These are phyloP conservation scores for Colletotrichum spaethianum DNA, from an alignment of 2,329 filamentous ascomycete genomes.

Conservation along the genomic window DNA sequence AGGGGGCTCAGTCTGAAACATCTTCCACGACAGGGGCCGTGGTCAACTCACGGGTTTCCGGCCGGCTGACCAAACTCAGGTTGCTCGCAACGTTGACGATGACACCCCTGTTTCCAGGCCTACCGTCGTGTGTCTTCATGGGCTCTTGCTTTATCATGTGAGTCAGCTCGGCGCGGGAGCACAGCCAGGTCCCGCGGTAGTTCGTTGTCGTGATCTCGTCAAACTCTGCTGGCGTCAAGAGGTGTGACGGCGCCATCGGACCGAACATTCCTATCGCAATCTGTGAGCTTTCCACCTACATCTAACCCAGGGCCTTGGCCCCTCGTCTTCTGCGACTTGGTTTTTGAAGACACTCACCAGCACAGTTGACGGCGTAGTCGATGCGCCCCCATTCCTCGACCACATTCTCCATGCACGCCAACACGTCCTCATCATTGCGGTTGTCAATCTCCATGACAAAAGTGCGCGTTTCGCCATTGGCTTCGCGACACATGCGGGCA, in stretches of 20 bases:
- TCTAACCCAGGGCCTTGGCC: neutral
- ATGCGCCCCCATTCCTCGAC: constrained; percentile 55
- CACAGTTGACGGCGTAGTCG: constrained; percentile 63
- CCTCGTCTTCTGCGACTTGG: too few relatives aligned
- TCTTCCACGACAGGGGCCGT: neutral
- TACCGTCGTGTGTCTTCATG: constrained; percentile 57
- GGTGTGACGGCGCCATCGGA: constrained; percentile 53
- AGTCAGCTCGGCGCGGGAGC: constrained; percentile 57
- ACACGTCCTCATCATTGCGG: constrained; percentile 51
- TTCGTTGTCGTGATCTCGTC: constrained; percentile 59
- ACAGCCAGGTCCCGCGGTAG: constrained; percentile 61
- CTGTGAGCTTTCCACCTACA: neutral
- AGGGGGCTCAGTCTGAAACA: neutral
- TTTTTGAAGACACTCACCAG: constrained; percentile 47
- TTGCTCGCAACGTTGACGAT: constrained; percentile 63
- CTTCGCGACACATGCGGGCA: constrained; percentile 46
- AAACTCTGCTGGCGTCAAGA: constrained; percentile 54
- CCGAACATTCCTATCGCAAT: constrained; percentile 52
- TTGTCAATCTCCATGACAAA: constrained; percentile 52
- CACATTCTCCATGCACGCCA: constrained; percentile 49
- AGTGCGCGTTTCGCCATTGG: constrained; percentile 47
- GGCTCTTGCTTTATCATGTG: constrained; percentile 61
- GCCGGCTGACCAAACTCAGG: constrained; percentile 58
- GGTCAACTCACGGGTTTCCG: constrained; percentile 55
- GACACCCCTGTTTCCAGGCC: constrained; percentile 56